Percentiles rank a stretch among this genome's conserved stretches.
phyloP scores from a whole-genome alignment of 2,329 filamentous ascomycete species.

The Fusarium pininemorale region DNA sequence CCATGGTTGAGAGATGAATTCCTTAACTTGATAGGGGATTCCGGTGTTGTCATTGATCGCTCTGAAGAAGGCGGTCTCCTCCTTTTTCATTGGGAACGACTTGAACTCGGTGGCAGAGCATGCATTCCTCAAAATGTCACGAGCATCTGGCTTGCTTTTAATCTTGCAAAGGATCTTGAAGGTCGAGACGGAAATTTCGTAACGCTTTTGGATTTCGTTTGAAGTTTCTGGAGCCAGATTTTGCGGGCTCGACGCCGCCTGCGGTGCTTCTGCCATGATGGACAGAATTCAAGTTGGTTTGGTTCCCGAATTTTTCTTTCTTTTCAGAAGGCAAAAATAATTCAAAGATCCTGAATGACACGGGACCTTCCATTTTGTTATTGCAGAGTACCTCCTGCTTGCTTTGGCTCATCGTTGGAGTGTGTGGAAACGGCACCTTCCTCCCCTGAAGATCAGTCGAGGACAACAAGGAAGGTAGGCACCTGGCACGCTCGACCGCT shows the following conservation, averaged over 20 bases:
- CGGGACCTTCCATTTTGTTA: not conserved
- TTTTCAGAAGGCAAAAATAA: too few species aligned
- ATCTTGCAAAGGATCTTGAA: slow-evolving; percentile 45
- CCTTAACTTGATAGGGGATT: slow-evolving; percentile 51
- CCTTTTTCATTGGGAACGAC: slow-evolving; percentile 49
- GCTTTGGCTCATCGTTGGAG: not conserved
- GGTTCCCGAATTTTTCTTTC: not conserved
- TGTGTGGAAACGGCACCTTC: not conserved
- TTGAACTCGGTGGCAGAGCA: slow-evolving; percentile 51
- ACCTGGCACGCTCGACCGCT: not conserved
- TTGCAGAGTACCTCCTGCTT: not conserved
- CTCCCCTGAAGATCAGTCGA: not conserved
- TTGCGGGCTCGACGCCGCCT: not conserved
- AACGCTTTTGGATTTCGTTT: slow-evolving; percentile 47
- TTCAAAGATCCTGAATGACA: too few species aligned
- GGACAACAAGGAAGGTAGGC: not conserved
- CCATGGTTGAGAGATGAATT: slow-evolving; percentile 63
- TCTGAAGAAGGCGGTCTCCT: slow-evolving; percentile 49
- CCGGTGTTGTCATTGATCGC: slow-evolving; percentile 51
- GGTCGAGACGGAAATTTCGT: slow-evolving; percentile 46
- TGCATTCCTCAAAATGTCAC: slow-evolving; percentile 50
- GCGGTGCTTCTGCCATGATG: not conserved
- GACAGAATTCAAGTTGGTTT: not conserved
- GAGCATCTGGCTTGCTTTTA: slow-evolving; percentile 39
- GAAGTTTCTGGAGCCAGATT: not conserved